phyloP scores from a whole-genome alignment of 768 basidiomycete genomes.

The Suillus subluteus region DNA sequence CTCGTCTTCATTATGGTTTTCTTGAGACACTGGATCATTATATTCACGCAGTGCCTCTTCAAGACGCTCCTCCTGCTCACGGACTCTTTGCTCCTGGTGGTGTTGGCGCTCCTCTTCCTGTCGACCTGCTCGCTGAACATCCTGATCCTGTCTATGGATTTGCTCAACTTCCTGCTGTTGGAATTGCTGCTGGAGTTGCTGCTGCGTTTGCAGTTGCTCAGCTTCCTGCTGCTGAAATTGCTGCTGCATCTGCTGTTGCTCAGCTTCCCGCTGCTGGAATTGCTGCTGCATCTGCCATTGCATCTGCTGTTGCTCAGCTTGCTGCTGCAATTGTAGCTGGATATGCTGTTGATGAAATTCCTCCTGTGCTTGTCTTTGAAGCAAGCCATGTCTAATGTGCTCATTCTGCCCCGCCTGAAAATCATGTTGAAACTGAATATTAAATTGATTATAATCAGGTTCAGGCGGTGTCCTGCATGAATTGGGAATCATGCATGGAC shows the following conservation, averaged over 20 bases:
- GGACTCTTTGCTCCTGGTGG: not conserved
- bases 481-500: too few species aligned
- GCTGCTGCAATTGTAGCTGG: not conserved
- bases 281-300: too few species aligned
- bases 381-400: not conserved
- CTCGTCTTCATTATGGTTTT: not conserved
- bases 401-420: not conserved
- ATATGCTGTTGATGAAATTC: not conserved
- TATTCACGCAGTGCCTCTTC: not conserved
- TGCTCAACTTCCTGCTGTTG: not conserved
- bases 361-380: not conserved
- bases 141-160: too few species aligned
- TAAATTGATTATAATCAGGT: too few species aligned
- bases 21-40: not conserved
- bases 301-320: not conserved
- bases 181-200: not conserved
- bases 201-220: not conserved
- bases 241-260: not conserved
- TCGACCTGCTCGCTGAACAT: not conserved
- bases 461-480: too few species aligned
- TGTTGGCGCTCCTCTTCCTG: not conserved
- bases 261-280: not conserved
- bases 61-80: not conserved
- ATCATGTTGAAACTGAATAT: too few species aligned
- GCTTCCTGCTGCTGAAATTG: not conserved